Percentiles rank a stretch among this genome's conserved stretches.
Evolutionary conservation across 768 basidiomycete genomes (phyloP).

Genomic region (Tricholoma furcatifolium): DNA sequence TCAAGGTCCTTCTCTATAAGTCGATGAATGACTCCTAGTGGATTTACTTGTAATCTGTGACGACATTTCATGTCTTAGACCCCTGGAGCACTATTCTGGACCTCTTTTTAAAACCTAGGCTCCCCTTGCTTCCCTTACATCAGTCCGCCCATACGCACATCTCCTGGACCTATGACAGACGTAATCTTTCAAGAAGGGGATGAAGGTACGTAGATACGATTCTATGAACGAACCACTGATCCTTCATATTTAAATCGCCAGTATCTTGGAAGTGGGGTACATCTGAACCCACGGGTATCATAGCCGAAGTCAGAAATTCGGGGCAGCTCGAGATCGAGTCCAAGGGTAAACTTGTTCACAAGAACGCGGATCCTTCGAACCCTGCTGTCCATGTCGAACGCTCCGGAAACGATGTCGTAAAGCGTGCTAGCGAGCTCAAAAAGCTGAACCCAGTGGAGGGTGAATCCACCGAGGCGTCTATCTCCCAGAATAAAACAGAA

Average conservation of each 20-base stretch:
- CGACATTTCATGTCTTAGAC: constrained; percentile 12
- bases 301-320: constrained; percentile 22
- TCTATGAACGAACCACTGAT: not conserved
- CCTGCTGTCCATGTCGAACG: constrained; percentile 27
- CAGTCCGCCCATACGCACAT: not conserved
- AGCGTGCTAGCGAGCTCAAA: constrained; percentile 26
- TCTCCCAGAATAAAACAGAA: not conserved
- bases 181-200: constrained; percentile 26
- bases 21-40: not conserved
- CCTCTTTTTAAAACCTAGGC: not conserved
- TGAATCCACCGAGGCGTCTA: not conserved
- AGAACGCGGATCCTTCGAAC: constrained; percentile 24
- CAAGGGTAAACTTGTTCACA: constrained; percentile 26
- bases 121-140: not conserved
- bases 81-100: not conserved
- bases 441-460: constrained; percentile 13
- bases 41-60: constrained; percentile 1
- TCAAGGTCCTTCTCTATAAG: too few species aligned
- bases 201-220: constrained; percentile 17
- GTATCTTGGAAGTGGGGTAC: constrained; percentile 28
- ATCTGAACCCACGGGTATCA: constrained; percentile 19
- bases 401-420: constrained; percentile 28
- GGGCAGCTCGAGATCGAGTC: constrained; percentile 26
- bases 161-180: constrained; percentile 19
- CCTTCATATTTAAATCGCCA: not conserved